Base-by-base conservation (phyloP, 1,139 yeast species). In the Tardiomyces blankii region DNA sequence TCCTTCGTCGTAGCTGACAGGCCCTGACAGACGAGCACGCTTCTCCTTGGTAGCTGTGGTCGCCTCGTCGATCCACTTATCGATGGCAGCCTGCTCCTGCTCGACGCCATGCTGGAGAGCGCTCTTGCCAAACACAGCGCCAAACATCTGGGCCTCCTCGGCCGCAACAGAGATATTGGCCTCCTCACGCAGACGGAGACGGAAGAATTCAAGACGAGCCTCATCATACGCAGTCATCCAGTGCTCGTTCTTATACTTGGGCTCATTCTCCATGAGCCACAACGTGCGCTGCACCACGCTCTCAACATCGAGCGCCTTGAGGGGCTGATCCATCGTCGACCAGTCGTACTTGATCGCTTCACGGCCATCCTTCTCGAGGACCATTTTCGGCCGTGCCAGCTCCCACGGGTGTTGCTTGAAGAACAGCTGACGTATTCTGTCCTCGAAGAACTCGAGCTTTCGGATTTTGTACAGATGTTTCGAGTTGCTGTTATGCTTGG, bases 361-460 rank as follows among this genome's bases (percentile, higher is more conserved):
- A 41, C 72, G 65, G 6, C 85, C 86, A 18, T 72, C 68, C 57
- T 79, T 83, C 65, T 93, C 99, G 43, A 88, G 74, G 54, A 91
- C 67, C 30, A 79, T 73, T 61, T 86, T 86, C n/a, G 98, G 96
- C 54, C 95, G 77, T 2, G 98, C 85, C 49, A 89, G 71, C 66
- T 91, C 99, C 98, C 98, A 91, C 12, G 99, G 98, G 64, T 91
- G 99, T 62, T 89, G 96, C 50, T 78, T 80, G 65, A 82, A 91
- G 60, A 91, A 91, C 28, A 84, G 70, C 45, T 75, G 72, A 68
- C 98, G 78, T 55, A 91, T 68, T 56, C 80, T 77, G 65, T 91
- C 98, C 65, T 91, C 97, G 45, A 83, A 69, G 59, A 78, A 88
- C 49, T 66, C 67, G 57, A 91, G 71, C 54, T 78, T 77, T 42